Evolutionary conservation across 2,329 filamentous ascomycete species (phyloP).

Genomic region (Pyrenophora seminiperda): DNA sequence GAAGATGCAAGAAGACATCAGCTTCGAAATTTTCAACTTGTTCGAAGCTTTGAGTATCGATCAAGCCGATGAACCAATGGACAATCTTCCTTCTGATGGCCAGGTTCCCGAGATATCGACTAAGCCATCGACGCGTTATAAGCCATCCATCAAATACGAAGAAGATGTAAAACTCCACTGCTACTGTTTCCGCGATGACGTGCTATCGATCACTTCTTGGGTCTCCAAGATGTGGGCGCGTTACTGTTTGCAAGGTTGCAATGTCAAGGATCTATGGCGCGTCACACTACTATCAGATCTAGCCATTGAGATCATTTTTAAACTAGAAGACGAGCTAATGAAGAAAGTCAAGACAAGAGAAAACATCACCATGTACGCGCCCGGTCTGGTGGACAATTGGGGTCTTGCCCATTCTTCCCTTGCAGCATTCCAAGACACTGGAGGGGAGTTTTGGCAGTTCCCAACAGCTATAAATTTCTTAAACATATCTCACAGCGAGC

Average conservation of each 20-base stretch:
- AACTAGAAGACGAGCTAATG: too few species aligned
- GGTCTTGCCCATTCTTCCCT: too few species aligned
- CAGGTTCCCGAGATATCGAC: neutral
- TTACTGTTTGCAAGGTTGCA: neutral
- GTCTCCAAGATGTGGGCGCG: neutral
- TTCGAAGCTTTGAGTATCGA: neutral
- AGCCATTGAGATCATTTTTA: neutral
- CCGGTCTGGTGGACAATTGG: too few species aligned
- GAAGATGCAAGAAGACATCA: neutral
- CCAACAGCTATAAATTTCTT: too few species aligned
- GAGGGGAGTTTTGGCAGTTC: too few species aligned
- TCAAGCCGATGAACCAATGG: neutral
- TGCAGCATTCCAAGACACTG: too few species aligned
- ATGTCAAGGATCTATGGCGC: neutral
- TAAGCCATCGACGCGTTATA: neutral
- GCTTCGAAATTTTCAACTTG: neutral
- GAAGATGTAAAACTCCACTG: neutral
- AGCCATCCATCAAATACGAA: neutral
- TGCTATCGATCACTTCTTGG: neutral
- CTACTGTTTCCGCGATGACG: neutral
- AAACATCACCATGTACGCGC: too few species aligned
- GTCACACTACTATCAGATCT: neutral
- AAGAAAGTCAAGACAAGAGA: too few species aligned
- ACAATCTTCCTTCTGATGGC: neutral
- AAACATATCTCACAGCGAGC: too few species aligned